Evolutionary conservation across 176 grass and related monocot species (phyloP).

Genomic region (Oryza nivara): DNA sequence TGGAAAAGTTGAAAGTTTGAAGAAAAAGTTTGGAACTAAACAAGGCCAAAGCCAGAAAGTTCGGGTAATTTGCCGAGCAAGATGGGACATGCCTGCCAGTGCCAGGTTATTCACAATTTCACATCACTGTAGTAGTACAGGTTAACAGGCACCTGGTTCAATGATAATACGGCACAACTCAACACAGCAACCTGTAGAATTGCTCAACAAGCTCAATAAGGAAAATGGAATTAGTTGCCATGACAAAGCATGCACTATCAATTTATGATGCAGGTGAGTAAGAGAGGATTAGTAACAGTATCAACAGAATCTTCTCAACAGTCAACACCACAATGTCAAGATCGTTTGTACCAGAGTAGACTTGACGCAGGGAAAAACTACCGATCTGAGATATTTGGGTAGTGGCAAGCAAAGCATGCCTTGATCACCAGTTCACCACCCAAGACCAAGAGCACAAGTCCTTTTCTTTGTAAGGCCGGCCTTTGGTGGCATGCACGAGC

Average conservation of each 20-base stretch:
- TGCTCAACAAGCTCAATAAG: neutral
- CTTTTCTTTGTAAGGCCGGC: slow-evolving; percentile 52
- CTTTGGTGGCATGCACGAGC: slow-evolving; percentile 60
- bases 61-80: neutral
- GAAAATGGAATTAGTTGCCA: neutral
- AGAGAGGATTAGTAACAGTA: slow-evolving; percentile 9
- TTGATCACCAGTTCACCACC: neutral
- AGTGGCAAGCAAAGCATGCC: slow-evolving; percentile 31
- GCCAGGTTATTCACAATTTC: neutral
- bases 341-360: slow-evolving; percentile 37
- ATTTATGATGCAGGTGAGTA: neutral
- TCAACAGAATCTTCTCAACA: slow-evolving; percentile 28
- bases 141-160: too few relatives aligned
- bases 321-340: slow-evolving; percentile 50
- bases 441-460: slow-evolving; percentile 28
- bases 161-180: neutral
- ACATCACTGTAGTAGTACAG: neutral
- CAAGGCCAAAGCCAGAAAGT: neutral
- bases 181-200: neutral
- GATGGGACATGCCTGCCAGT: slow-evolving; percentile 8
- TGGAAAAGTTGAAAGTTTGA: too few relatives aligned
- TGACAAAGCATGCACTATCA: neutral
- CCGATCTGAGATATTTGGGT: slow-evolving; percentile 31
- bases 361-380: slow-evolving; percentile 25
- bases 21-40: too few relatives aligned